A percentile compares a stretch with the other conserved stretches of the same genome.
Evolutionary conservation across 257 asterid genomes (phyloP).

Genomic region (Przewalskia tangutica): DNA sequence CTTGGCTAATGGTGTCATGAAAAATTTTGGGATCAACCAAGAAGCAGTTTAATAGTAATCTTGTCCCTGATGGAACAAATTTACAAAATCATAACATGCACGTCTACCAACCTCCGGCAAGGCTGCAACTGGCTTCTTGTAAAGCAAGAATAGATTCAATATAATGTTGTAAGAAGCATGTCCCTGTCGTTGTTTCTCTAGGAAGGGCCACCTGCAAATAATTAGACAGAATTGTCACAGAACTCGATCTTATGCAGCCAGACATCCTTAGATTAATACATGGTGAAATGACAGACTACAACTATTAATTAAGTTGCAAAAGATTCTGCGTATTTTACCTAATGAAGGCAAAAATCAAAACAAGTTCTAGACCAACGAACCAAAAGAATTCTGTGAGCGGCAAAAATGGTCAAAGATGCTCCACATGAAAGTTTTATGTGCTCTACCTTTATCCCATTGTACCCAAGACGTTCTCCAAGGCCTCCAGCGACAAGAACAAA

Average conservation of each 20-base stretch:
- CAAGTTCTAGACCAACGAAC: background rate
- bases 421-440: background rate
- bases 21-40: background rate
- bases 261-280: background rate
- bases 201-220: conserved; percentile 88
- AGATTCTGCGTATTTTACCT: background rate
- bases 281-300: background rate
- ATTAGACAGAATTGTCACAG: conserved; percentile 15
- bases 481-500: conserved; percentile 99
- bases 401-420: background rate
- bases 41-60: background rate
- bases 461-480: conserved; percentile 99
- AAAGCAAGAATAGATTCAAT: conserved; percentile 88
- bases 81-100: conserved; percentile 4
- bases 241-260: conserved; percentile 3
- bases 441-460: conserved; percentile 87
- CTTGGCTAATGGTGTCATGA: background rate
- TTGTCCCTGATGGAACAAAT: background rate
- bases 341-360: background rate
- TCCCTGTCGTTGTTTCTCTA: conserved; percentile 64
- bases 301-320: background rate
- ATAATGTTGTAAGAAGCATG: conserved; percentile 85
- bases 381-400: background rate
- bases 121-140: conserved; percentile 70
- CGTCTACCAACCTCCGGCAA: conserved; percentile 52